Evolutionary conservation across 1,284 basidiomycete genomes (phyloP).

Genomic region (Sporisorium sorghi): DNA sequence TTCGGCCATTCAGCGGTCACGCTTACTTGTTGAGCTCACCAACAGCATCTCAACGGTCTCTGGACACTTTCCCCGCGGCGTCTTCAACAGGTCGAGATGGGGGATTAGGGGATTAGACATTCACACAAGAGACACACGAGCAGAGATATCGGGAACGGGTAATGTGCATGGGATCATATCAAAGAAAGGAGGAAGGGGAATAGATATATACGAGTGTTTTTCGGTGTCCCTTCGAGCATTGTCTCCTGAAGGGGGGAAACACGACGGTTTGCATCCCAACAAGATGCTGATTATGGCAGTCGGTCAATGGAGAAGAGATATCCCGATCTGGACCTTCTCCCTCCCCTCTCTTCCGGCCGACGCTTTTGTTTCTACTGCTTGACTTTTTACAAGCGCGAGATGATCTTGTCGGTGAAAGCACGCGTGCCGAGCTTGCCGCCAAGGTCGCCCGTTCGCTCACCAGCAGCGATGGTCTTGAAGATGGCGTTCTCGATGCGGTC

Average conservation of each 20-base stretch:
- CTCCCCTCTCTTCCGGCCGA: neutral
- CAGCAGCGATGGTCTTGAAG: slow-evolving; percentile 62
- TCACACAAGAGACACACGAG: neutral
- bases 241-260: neutral
- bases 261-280: neutral
- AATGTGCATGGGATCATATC: slow-evolving; percentile 40
- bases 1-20: no score
- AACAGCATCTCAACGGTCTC: no score
- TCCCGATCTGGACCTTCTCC: neutral
- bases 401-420: slow-evolving; percentile 63
- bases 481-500: slow-evolving; percentile 90
- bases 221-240: slow-evolving; percentile 5
- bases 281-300: neutral
- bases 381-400: slow-evolving; percentile 53
- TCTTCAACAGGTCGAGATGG: no score
- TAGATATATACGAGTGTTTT: slow-evolving; percentile 28
- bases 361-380: neutral
- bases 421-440: slow-evolving; percentile 67
- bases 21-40: neutral
- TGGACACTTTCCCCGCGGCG: no score
- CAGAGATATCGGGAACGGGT: slow-evolving; percentile 6
- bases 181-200: slow-evolving; percentile 4
- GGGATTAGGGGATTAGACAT: no score
- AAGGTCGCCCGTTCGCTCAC: slow-evolving; percentile 63
- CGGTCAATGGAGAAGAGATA: neutral